Conservation (phyloP, 2,329 filamentous ascomycete genomes). For the Fusarium buxicola region DNA sequence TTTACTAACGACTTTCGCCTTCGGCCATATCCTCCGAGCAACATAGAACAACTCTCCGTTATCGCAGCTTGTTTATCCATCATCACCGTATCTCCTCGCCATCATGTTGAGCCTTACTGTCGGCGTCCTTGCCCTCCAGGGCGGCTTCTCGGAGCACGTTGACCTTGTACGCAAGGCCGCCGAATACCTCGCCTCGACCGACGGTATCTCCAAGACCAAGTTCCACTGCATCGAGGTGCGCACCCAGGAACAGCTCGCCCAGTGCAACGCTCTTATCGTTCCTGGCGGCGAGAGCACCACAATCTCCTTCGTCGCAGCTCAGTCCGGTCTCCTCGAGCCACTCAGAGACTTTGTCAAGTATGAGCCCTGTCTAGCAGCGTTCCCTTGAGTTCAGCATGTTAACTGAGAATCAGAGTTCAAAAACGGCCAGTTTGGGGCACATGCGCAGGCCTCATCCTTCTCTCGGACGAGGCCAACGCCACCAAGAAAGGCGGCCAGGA, state of each 20-base stretch:
- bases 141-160: constrained; percentile 91
- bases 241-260: constrained; percentile 74
- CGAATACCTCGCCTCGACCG: constrained; percentile 54
- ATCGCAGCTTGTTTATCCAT: constrained; percentile 23
- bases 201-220: constrained; percentile 39
- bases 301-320: constrained; percentile 86
- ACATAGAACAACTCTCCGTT: constrained; percentile 11
- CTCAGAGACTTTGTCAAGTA: constrained; percentile 92
- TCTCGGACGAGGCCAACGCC: constrained; percentile 87
- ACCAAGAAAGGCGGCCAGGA: constrained; percentile 94
- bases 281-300: constrained; percentile 96
- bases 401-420: constrained; percentile 65
- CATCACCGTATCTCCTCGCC: not conserved
- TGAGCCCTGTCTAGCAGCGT: constrained; percentile 45
- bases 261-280: constrained; percentile 86
- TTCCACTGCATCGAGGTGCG: constrained; percentile 84
- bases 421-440: constrained; percentile 94
- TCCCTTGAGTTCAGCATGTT: not conserved
- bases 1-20: constrained; percentile 28
- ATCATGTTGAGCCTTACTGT: constrained; percentile 58
- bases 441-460: constrained; percentile 91
- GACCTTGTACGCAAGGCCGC: constrained; percentile 78
- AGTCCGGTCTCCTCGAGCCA: constrained; percentile 84
- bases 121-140: constrained; percentile 82
- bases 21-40: constrained; percentile 31